Percentiles rank a stretch among this genome's conserved stretches.
Evolutionary conservation across 2,329 filamentous ascomycete species (phyloP).

Genomic region (Ramichloridium luteum): DNA sequence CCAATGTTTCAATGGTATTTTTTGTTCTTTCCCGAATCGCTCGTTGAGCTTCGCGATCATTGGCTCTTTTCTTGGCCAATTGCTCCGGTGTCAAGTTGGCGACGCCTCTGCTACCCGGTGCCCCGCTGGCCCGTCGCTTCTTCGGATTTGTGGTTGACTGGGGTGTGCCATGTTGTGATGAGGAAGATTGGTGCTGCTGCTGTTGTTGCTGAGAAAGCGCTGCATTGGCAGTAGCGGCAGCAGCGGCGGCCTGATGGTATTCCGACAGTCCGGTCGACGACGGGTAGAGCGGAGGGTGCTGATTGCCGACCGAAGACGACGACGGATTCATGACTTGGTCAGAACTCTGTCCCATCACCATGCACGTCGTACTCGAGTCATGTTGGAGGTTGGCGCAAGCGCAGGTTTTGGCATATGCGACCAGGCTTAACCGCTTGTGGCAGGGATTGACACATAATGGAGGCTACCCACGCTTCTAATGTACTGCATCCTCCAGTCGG

Average conservation of each 20-base stretch:
- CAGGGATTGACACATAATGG: too few relatives aligned
- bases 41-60: conserved; percentile 78
- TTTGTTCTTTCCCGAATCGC: conserved; percentile 75
- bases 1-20: conserved; percentile 63
- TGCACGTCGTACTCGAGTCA: too few relatives aligned
- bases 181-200: background rate
- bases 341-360: too few relatives aligned
- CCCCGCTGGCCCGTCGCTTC: conserved; percentile 26
- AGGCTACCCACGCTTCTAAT: too few relatives aligned
- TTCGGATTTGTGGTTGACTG: conserved; percentile 15
- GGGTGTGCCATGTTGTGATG: conserved; percentile 1
- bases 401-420: too few relatives aligned
- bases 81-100: conserved; percentile 81
- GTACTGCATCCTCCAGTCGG: too few relatives aligned
- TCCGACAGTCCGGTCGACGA: background rate
- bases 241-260: conserved; percentile 1
- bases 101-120: conserved; percentile 50
- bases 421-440: too few relatives aligned
- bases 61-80: conserved; percentile 76
- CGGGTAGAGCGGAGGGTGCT: conserved; percentile 1
- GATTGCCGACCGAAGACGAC: background rate
- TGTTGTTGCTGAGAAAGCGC: conserved; percentile 3
- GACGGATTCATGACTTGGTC: conserved; percentile 1
- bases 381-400: too few relatives aligned
- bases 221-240: conserved; percentile 1